Evolutionary conservation across 2,329 filamentous ascomycete genomes (phyloP).

Genomic region (Monilinia fructicola): DNA sequence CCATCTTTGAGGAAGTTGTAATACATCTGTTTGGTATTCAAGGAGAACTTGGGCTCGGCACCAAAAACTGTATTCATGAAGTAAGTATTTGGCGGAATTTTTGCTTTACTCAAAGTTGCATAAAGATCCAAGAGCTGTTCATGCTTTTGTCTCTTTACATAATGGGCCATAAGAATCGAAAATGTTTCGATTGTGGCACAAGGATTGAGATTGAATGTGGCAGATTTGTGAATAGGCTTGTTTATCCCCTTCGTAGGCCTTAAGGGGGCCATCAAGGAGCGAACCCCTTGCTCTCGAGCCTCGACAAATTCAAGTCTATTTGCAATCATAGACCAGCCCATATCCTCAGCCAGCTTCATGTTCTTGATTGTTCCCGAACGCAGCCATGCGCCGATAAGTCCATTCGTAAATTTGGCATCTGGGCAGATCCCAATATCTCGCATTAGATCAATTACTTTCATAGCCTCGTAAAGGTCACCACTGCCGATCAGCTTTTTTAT

Average conservation of each 20-base stretch:
- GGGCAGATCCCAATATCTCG: constrained; percentile 65
- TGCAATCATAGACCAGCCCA: constrained; percentile 77
- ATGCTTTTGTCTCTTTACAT: constrained; percentile 61
- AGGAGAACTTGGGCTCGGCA: constrained; percentile 29
- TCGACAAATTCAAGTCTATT: constrained; percentile 64
- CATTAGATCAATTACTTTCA: constrained; percentile 74
- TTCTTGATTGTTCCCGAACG: constrained; percentile 57
- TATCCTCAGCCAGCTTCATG: constrained; percentile 60
- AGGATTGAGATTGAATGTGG: constrained; percentile 47
- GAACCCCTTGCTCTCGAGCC: constrained; percentile 40
- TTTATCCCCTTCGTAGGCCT: constrained; percentile 24
- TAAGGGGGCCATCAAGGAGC: constrained; percentile 26
- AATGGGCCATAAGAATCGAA: constrained; percentile 70
- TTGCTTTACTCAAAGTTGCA: constrained; percentile 59
- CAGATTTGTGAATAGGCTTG: constrained; percentile 38
- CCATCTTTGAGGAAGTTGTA: constrained; percentile 9
- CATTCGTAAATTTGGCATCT: constrained; percentile 75
- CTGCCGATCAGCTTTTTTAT: constrained; percentile 77
- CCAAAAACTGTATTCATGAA: constrained; percentile 79
- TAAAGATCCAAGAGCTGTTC: constrained; percentile 59
- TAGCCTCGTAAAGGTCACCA: constrained; percentile 68
- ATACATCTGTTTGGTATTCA: constrained; percentile 6
- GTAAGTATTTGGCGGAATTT: constrained; percentile 67
- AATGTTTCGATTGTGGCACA: constrained; percentile 76
- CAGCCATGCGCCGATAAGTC: constrained; percentile 76